Evolutionary conservation across 768 basidiomycete species (phyloP).

Genomic region (Mycena filopes): DNA sequence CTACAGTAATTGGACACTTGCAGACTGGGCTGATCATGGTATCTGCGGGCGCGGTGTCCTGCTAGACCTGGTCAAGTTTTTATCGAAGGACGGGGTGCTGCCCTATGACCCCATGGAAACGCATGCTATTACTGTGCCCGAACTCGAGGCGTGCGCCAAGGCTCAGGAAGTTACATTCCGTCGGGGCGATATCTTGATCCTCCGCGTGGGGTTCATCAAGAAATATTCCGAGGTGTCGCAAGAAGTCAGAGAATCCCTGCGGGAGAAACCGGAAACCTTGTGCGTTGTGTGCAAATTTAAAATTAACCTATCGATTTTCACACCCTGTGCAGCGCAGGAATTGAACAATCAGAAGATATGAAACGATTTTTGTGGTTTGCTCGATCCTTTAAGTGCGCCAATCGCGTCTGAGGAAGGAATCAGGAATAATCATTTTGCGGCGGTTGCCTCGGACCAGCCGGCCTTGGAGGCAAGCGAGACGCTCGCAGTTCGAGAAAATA

Average conservation of each 20-base stretch:
- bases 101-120: constrained; percentile 75
- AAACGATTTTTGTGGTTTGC: constrained; percentile 74
- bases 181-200: constrained; percentile 68
- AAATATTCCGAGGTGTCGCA: constrained; percentile 58
- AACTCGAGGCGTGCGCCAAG: constrained; percentile 68
- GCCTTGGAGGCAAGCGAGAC: constrained; percentile 62
- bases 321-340: constrained; percentile 51
- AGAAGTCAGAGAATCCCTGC: constrained; percentile 56
- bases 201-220: constrained; percentile 72
- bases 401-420: constrained; percentile 4
- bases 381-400: neutral
- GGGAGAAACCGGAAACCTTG: constrained; percentile 61
- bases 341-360: constrained; percentile 77
- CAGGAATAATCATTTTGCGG: constrained; percentile 82
- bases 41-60: constrained; percentile 77
- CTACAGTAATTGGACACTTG: constrained; percentile 5
- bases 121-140: constrained; percentile 61
- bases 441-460: constrained; percentile 76
- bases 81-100: constrained; percentile 52
- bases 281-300: constrained; percentile 43
- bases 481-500: neutral
- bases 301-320: neutral
- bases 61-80: constrained; percentile 69
- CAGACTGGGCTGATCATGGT: constrained; percentile 79
- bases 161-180: constrained; percentile 67